These are phyloP conservation scores for Balansia obtecta DNA, from an alignment of 2,329 filamentous ascomycete species.

Conservation along the genomic window DNA sequence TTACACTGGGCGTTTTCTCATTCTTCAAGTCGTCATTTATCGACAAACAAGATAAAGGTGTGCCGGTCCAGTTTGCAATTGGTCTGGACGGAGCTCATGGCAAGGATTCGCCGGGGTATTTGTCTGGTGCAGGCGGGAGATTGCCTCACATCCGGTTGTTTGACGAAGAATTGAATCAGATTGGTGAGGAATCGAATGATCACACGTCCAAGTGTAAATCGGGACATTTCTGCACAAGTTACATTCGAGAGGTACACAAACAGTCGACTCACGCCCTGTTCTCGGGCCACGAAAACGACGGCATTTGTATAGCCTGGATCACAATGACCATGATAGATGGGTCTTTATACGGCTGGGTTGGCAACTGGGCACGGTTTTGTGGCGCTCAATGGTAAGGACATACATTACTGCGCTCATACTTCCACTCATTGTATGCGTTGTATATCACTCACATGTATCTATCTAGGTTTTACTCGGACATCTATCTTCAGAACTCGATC, in stretches of 20 bases:
- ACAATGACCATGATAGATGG: neutral
- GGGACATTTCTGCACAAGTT: neutral
- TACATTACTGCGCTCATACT: neutral
- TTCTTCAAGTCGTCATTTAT: too few relatives aligned
- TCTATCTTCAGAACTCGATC: neutral
- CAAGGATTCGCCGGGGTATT: too few relatives aligned
- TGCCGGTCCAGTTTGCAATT: neutral
- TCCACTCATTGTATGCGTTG: neutral
- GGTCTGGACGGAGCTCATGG: neutral
- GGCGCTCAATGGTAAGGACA: neutral
- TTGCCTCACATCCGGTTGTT: neutral
- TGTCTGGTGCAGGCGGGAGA: neutral
- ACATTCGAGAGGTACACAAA: accelerated
- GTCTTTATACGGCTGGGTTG: neutral
- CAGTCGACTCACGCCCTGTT: neutral
- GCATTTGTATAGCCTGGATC: neutral
- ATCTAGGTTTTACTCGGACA: slow-evolving; percentile 1
- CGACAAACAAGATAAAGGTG: neutral
- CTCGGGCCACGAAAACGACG: neutral
- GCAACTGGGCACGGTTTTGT: neutral
- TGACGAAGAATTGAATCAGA: neutral
- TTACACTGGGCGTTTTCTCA: neutral
- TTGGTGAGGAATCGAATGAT: neutral
- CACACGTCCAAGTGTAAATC: neutral
- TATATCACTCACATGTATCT: neutral